These are phyloP conservation scores for Dioszegia aurantiaca DNA, from an alignment of 768 basidiomycete species.

Conservation along the genomic window DNA sequence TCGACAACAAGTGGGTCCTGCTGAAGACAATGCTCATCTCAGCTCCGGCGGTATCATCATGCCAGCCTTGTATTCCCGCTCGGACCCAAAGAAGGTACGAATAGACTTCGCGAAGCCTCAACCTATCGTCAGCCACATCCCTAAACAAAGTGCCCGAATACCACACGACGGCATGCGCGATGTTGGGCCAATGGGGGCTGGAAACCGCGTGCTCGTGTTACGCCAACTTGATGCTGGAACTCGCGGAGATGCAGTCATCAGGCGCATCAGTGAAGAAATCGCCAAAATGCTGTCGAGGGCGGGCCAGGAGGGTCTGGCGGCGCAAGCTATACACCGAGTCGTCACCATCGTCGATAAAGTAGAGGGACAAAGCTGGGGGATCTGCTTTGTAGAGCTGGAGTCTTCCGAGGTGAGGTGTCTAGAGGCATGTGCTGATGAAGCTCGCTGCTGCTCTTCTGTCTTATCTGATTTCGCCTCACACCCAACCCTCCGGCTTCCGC, in stretches of 20 bases:
- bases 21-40: not conserved
- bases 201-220: conserved; percentile 72
- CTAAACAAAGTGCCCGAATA: conserved; percentile 12
- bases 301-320: conserved; percentile 61
- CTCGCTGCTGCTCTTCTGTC: conserved; percentile 75
- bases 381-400: conserved; percentile 88
- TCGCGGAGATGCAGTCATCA: conserved; percentile 79
- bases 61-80: conserved; percentile 85
- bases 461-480: conserved; percentile 80
- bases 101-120: conserved; percentile 81
- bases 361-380: conserved; percentile 84
- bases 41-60: conserved; percentile 83
- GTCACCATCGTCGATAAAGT: conserved; percentile 80
- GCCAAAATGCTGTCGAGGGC: conserved; percentile 53
- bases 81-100: conserved; percentile 78
- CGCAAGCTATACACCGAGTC: conserved; percentile 81
- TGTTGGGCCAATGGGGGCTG: conserved; percentile 67
- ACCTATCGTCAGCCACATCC: not conserved
- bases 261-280: conserved; percentile 76
- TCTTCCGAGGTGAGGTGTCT: conserved; percentile 66
- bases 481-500: conserved; percentile 89
- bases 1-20: conserved; percentile 64
- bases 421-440: conserved; percentile 54
- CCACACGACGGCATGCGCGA: conserved; percentile 88
- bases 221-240: conserved; percentile 85